Evolutionary conservation across 2,329 filamentous ascomycete species (phyloP).

Genomic region (Paracamarosporium sp.): DNA sequence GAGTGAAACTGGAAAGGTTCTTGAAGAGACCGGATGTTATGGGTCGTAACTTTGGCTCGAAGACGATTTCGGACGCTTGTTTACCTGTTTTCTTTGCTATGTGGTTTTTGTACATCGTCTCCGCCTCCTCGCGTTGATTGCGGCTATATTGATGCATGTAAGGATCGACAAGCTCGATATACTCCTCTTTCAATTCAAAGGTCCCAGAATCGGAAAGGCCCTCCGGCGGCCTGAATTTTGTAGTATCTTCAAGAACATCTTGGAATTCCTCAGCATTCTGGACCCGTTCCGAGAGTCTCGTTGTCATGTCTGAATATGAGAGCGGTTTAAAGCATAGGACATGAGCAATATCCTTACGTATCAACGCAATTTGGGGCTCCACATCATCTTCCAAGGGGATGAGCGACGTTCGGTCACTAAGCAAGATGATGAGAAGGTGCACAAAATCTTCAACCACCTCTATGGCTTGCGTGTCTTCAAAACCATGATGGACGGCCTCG

Average conservation of each 20-base stretch:
- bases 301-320: slow-evolving; percentile 89
- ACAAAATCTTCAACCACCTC: slow-evolving; percentile 97
- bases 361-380: slow-evolving; percentile 70
- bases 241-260: slow-evolving; percentile 82
- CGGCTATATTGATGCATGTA: slow-evolving; percentile 97
- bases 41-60: slow-evolving; percentile 81
- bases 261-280: slow-evolving; percentile 90
- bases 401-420: slow-evolving; percentile 87
- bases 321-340: slow-evolving; percentile 95
- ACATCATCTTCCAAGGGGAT: slow-evolving; percentile 71
- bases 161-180: slow-evolving; percentile 87
- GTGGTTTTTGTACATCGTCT: slow-evolving; percentile 84
- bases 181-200: slow-evolving; percentile 88
- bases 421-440: slow-evolving; percentile 86
- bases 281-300: slow-evolving; percentile 85
- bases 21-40: slow-evolving; percentile 81
- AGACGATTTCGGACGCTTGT: slow-evolving; percentile 81
- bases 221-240: slow-evolving; percentile 87
- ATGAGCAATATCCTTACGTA: slow-evolving; percentile 90
- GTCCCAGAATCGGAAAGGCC: slow-evolving; percentile 91
- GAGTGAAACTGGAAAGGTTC: slow-evolving; percentile 78
- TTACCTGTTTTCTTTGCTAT: slow-evolving; percentile 88
- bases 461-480: slow-evolving; percentile 86
- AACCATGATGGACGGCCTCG: slow-evolving; percentile 66
- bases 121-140: slow-evolving; percentile 95